A percentile compares a stretch with the other conserved stretches of the same genome.
phyloP scores from a whole-genome alignment of 1,284 basidiomycete species.

The Heterobasidion parviporum region DNA sequence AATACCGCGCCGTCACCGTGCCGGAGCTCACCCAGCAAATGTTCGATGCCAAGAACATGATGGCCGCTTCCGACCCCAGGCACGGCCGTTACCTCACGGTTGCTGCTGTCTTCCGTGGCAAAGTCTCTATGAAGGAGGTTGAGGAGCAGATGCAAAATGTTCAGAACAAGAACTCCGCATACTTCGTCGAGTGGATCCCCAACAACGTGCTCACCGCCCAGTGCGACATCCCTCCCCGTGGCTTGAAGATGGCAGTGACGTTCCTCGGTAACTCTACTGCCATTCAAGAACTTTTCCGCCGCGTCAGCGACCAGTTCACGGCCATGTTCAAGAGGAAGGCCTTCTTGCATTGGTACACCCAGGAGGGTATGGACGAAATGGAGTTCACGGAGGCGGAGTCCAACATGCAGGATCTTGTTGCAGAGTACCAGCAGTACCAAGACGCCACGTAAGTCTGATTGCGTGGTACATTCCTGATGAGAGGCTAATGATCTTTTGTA shows the following conservation, averaged over 20 bases:
- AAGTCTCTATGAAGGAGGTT: conserved; percentile 98
- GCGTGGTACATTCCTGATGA: neutral
- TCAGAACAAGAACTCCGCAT: conserved; percentile 94
- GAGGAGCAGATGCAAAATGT: conserved; percentile 98
- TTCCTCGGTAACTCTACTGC: conserved; percentile 97
- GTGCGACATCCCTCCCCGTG: conserved; percentile 91
- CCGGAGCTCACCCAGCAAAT: conserved; percentile 96
- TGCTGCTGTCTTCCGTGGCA: conserved; percentile 97
- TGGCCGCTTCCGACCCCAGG: conserved; percentile 92
- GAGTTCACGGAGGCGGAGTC: conserved; percentile 96
- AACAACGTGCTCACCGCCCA: conserved; percentile 96
- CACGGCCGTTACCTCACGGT: conserved; percentile 94
- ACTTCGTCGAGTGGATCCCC: conserved; percentile 99
- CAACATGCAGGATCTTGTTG: conserved; percentile 93
- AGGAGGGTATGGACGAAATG: conserved; percentile 99
- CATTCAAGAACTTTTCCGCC: conserved; percentile 97
- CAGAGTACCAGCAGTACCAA: conserved; percentile 96
- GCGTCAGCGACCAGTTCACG: conserved; percentile 94
- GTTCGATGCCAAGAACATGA: conserved; percentile 99
- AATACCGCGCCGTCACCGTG: conserved; percentile 92
- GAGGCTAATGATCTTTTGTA: conserved; percentile 18
- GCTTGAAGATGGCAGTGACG: conserved; percentile 93
- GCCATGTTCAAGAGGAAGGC: conserved; percentile 99
- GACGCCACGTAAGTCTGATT: conserved; percentile 70
- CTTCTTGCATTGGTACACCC: conserved; percentile 99